phyloP scores from a whole-genome alignment of 2,329 filamentous ascomycete genomes.

The Aspergillus ochraceoroseus region DNA sequence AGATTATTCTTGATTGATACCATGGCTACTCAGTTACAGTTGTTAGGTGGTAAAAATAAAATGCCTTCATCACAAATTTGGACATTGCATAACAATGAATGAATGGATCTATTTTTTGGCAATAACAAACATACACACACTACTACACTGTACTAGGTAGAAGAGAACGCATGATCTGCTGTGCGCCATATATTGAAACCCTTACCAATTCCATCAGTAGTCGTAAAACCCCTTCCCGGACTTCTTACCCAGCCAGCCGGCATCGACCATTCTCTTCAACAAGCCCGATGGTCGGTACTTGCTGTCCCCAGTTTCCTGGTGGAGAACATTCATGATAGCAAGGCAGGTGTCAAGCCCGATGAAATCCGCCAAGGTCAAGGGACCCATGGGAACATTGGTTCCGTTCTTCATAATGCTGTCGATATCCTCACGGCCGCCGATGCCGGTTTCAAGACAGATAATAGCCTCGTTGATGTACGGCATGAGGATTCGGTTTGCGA shows the following conservation, averaged over 20 bases:
- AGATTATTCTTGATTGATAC: constrained; percentile 1
- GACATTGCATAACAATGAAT: no score
- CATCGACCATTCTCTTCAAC: constrained; percentile 92
- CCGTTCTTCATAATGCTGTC: constrained; percentile 99
- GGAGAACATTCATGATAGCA: constrained; percentile 92
- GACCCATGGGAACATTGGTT: constrained; percentile 97
- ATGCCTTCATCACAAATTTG: no score
- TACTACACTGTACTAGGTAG: no score
- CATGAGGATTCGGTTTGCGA: constrained; percentile 96
- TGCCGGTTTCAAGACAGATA: constrained; percentile 88
- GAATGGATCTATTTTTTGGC: no score
- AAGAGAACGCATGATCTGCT: background rate
- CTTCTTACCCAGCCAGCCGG: constrained; percentile 97
- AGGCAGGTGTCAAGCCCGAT: constrained; percentile 95
- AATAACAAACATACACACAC: no score
- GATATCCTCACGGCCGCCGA: constrained; percentile 85
- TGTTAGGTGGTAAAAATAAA: no score
- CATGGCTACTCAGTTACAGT: no score
- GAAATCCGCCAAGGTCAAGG: constrained; percentile 88
- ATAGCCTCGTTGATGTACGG: constrained; percentile 98
- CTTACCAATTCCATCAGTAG: constrained; percentile 52
- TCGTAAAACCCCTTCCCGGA: constrained; percentile 93
- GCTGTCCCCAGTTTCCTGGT: constrained; percentile 85
- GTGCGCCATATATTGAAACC: background rate
- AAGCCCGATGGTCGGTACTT: constrained; percentile 91